phyloP scores from a whole-genome alignment of 176 grass and related monocot species.

The Oryza longistaminata region DNA sequence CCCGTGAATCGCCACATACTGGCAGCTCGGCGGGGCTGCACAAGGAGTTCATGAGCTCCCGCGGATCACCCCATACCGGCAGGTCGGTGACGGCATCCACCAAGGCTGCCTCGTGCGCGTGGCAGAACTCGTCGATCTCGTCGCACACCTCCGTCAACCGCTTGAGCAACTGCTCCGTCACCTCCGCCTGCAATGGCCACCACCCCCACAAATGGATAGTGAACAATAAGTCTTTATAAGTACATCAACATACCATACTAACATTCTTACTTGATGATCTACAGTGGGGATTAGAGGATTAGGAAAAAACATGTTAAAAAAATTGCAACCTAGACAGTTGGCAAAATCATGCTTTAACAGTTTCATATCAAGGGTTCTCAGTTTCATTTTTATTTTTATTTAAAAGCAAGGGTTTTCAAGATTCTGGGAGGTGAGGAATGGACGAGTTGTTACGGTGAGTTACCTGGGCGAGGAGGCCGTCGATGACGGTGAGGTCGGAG shows the following conservation, averaged over 20 bases:
- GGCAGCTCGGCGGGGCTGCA: not conserved
- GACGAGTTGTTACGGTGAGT: not conserved
- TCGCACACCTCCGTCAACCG: slow-evolving; percentile 21
- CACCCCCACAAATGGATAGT: not conserved
- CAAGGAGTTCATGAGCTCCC: slow-evolving; percentile 24
- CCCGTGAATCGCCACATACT: not conserved
- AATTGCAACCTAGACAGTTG: not conserved
- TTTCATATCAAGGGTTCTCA: not conserved
- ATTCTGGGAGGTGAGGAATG: not conserved
- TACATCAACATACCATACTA: not conserved
- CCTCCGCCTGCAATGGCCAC: slow-evolving; percentile 34
- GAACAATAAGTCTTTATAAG: not conserved
- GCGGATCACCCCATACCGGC: slow-evolving; percentile 52
- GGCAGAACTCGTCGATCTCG: slow-evolving; percentile 5
- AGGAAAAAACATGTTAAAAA: not conserved
- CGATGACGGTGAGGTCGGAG: slow-evolving; percentile 19
- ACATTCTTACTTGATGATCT: not conserved
- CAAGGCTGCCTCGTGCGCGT: slow-evolving; percentile 16
- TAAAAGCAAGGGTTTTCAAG: not conserved
- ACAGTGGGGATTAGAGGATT: too few relatives aligned
- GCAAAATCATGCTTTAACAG: not conserved
- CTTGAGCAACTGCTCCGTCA: not conserved
- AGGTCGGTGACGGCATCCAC: slow-evolving; percentile 30
- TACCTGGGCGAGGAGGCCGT: slow-evolving; percentile 37
- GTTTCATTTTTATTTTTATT: not conserved